phyloP scores from a whole-genome alignment of 2,329 filamentous ascomycete genomes.

The Neurospora crassa region DNA sequence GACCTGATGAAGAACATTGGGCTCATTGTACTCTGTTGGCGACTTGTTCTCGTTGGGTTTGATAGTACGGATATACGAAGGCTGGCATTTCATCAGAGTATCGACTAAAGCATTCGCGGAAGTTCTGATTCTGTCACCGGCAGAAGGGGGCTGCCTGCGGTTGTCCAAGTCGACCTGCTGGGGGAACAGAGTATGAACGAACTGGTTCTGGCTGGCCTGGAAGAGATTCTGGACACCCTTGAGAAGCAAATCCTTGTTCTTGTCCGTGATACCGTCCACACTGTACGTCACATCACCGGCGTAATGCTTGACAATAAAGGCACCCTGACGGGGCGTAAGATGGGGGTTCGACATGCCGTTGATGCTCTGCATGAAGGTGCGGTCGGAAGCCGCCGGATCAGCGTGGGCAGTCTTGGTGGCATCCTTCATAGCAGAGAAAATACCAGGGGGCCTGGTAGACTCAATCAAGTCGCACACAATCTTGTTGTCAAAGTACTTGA shows the following conservation, averaged over 20 bases:
- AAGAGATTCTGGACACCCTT: constrained; percentile 90
- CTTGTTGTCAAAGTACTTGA: constrained; percentile 99
- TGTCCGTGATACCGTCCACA: constrained; percentile 95
- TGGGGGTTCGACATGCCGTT: constrained; percentile 89
- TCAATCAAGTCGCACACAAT: constrained; percentile 97
- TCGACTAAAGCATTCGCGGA: constrained; percentile 93
- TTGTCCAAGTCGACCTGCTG: constrained; percentile 93
- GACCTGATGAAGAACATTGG: constrained; percentile 94
- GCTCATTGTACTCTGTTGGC: constrained; percentile 79
- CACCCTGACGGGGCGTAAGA: constrained; percentile 83
- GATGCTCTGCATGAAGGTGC: constrained; percentile 88
- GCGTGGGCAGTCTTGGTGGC: constrained; percentile 97
- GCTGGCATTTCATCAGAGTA: constrained; percentile 93
- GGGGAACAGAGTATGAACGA: constrained; percentile 84
- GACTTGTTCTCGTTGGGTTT: constrained; percentile 99
- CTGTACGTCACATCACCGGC: constrained; percentile 93
- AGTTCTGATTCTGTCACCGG: constrained; percentile 89
- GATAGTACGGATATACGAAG: constrained; percentile 97
- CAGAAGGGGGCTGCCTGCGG: constrained; percentile 84
- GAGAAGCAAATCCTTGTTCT: constrained; percentile 95
- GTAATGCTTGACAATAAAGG: constrained; percentile 98
- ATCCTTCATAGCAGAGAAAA: constrained; percentile 95
- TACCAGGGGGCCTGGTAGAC: constrained; percentile 76
- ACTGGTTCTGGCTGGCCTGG: constrained; percentile 71
- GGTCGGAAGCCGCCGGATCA: constrained; percentile 85